Base-by-base conservation (phyloP, 108 stramenopile genomes). In the Mediolabrus comicus region DNA sequence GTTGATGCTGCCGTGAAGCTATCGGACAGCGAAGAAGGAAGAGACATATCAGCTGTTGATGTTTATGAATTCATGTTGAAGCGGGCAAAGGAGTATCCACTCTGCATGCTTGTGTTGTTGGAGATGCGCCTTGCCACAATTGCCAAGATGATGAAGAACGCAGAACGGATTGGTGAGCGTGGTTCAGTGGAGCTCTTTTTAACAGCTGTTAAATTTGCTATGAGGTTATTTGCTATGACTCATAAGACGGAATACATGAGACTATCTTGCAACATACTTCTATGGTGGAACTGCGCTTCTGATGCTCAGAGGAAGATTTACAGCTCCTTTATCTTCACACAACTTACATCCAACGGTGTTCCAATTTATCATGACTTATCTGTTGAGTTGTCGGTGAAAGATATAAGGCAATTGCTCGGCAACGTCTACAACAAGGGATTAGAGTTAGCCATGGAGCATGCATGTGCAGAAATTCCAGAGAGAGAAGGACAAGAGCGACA, bases 31-130 rank as follows among this genome's bases (percentile, higher is more conserved):
- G 43, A 19, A 26, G 31, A 2, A 32, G 25, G n/a, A 13, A 14
- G 31, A 4, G 19, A n/a, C 4, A 10, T 35, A 9, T 54, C 65
- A 28, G 36, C 53, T 33, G 27, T 0, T 31, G 65, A 67, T 19
- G 51, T 67, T 9, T 17, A 67, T 34, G 32, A 67, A 34, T 67
- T 38, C 32, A 67, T 67, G 65, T 28, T 67, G 33, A 10, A 67
- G 33, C 22, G 65, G 17, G 65, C 65, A 16, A 24, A 54, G 27
- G 35, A 67, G 35, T 67, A 56, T 26, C 65, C 65, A 11, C 22
- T 67, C n/a, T 32, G 51, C 3, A 32, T 28, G 4, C 54, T 56
- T 25, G 32, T 67, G 29, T n/a, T 67, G 17, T 35, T 64, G 14
- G 31, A 67, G 25, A 34, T 53, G 13, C 53, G 65, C 4, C 32